These are phyloP conservation scores for Spathaspora sp. DNA, from an alignment of 805 yeast species.

Conservation along the genomic window DNA sequence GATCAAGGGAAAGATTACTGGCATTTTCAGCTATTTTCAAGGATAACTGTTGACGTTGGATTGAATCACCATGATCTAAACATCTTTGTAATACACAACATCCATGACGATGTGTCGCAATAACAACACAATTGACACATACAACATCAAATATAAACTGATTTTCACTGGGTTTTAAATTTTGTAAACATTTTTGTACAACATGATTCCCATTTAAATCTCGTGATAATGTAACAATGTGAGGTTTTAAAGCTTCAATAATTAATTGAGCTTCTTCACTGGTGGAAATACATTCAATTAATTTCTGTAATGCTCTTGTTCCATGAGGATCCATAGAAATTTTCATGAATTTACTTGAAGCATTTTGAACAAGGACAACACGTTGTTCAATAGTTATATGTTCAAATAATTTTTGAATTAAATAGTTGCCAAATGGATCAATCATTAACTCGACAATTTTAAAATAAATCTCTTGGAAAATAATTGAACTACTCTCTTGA, in stretches of 20 bases:
- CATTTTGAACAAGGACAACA: slow-evolving; percentile 61
- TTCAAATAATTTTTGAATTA: slow-evolving; percentile 87
- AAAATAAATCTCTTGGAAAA: slow-evolving; percentile 75
- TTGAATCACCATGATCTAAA: slow-evolving; percentile 77
- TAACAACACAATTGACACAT: slow-evolving; percentile 62
- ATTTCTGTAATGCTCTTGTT: slow-evolving; percentile 89
- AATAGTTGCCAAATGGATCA: slow-evolving; percentile 96
- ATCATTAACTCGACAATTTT: slow-evolving; percentile 86
- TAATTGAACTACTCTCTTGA: slow-evolving; percentile 61
- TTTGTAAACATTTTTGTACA: slow-evolving; percentile 85
- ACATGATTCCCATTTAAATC: slow-evolving; percentile 97
- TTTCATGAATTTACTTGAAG: slow-evolving; percentile 68
- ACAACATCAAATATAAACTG: slow-evolving; percentile 92
- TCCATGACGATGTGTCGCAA: slow-evolving; percentile 95
- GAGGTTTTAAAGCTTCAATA: slow-evolving; percentile 56
- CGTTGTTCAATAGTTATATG: slow-evolving; percentile 69
- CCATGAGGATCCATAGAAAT: slow-evolving; percentile 95
- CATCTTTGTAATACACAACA: slow-evolving; percentile 96
- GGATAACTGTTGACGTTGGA: slow-evolving; percentile 68
- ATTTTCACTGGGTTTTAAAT: slow-evolving; percentile 60
- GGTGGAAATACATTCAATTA: slow-evolving; percentile 76
- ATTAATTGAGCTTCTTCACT: slow-evolving; percentile 69
- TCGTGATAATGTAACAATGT: slow-evolving; percentile 75
- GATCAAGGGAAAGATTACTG: slow-evolving; percentile 74
- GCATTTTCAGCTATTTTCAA: slow-evolving; percentile 66